Evolutionary conservation across 2,329 filamentous ascomycete species (phyloP).

Genomic region (Neofusicoccum umdonicola): DNA sequence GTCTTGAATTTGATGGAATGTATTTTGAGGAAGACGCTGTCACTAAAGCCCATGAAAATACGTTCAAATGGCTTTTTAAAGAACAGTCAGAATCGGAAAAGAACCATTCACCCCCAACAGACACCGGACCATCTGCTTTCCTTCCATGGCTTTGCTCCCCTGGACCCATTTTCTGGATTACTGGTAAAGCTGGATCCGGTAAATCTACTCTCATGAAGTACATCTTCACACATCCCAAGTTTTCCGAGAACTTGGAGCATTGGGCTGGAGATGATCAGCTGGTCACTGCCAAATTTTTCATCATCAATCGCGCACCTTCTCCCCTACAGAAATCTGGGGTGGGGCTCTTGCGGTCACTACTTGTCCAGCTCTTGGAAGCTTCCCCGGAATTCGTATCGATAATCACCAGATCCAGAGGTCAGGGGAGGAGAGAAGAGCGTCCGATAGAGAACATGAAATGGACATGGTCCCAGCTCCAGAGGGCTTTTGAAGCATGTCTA

Average conservation of each 20-base stretch:
- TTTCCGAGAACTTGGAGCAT: slow-evolving; percentile 16
- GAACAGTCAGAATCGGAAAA: not conserved
- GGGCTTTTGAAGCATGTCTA: not conserved
- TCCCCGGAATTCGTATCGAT: not conserved
- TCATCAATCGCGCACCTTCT: slow-evolving; percentile 30
- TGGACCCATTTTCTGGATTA: slow-evolving; percentile 36
- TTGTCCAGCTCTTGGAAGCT: slow-evolving; percentile 21
- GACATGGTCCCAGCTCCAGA: not conserved
- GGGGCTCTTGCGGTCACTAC: slow-evolving; percentile 27
- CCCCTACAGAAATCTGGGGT: slow-evolving; percentile 25
- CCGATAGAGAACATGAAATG: no score
- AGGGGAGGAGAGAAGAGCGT: not conserved
- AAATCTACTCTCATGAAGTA: slow-evolving; percentile 36
- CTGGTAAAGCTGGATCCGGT: slow-evolving; percentile 34
- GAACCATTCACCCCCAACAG: not conserved
- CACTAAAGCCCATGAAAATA: slow-evolving; percentile 14
- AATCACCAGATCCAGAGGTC: not conserved
- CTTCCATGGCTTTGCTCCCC: not conserved
- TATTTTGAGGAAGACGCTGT: not conserved
- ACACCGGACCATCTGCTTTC: not conserved
- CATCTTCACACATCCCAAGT: slow-evolving; percentile 21
- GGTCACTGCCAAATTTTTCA: slow-evolving; percentile 26
- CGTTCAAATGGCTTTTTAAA: slow-evolving; percentile 19
- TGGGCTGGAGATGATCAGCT: slow-evolving; percentile 23
- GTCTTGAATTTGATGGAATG: not conserved